Percentiles rank a stretch among this genome's conserved stretches.
These are phyloP conservation scores for Cudoniella acicularis DNA, from an alignment of 495 filamentous ascomycete genomes.

Conservation along the genomic window DNA sequence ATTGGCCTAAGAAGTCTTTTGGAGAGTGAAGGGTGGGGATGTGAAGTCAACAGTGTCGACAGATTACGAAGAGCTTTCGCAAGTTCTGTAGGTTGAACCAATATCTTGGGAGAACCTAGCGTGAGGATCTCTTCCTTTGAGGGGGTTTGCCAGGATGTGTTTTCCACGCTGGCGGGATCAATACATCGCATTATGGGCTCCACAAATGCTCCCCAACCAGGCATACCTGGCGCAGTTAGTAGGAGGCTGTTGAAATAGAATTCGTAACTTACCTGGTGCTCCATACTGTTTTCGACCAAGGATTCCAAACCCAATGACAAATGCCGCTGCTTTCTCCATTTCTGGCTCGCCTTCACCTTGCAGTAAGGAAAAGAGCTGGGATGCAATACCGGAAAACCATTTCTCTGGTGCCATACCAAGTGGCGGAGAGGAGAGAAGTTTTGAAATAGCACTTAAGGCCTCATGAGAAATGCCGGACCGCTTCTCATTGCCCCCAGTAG, in stretches of 20 bases:
- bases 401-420: conserved; percentile 47
- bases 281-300: conserved; percentile 63
- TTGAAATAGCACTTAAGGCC: conserved; percentile 62
- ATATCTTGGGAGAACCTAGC: conserved; percentile 33
- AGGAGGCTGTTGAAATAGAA: neutral
- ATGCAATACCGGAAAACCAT: conserved; percentile 62
- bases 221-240: conserved; percentile 40
- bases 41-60: conserved; percentile 54
- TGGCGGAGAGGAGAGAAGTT: conserved; percentile 60
- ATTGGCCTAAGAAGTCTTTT: conserved; percentile 64
- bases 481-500: conserved; percentile 23
- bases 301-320: conserved; percentile 71
- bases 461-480: conserved; percentile 70
- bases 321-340: conserved; percentile 61
- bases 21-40: conserved; percentile 69
- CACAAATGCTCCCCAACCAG: conserved; percentile 67
- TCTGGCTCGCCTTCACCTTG: conserved; percentile 63
- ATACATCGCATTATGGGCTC: conserved; percentile 61
- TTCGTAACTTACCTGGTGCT: conserved; percentile 52
- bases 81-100: conserved; percentile 36
- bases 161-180: conserved; percentile 42
- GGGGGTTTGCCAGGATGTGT: neutral
- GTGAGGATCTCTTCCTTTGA: conserved; percentile 9
- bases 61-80: conserved; percentile 53
- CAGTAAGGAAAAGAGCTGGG: conserved; percentile 63